Conservation (phyloP, 305 asterid genomes). For the Galium porrigens region DNA sequence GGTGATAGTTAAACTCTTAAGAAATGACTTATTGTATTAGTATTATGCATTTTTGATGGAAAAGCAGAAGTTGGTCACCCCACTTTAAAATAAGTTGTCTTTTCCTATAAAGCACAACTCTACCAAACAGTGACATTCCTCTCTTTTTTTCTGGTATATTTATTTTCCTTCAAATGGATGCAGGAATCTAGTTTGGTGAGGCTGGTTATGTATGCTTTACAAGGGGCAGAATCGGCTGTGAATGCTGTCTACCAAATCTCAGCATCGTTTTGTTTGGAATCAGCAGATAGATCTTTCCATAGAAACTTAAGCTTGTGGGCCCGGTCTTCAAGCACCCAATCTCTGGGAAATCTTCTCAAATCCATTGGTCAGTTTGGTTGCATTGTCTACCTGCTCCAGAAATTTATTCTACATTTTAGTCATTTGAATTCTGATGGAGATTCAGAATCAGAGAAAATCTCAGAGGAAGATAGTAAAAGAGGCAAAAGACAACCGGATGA, state of each 20-base stretch:
- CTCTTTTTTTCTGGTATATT: background rate
- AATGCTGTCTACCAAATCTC: slow-evolving; percentile 52
- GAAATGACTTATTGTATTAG: background rate
- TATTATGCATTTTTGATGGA: background rate
- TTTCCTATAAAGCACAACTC: background rate
- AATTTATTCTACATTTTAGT: slow-evolving; percentile 53
- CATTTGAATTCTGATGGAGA: slow-evolving; percentile 29
- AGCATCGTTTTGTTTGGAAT: slow-evolving; percentile 40
- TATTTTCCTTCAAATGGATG: slow-evolving; percentile 16
- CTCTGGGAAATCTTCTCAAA: slow-evolving; percentile 61
- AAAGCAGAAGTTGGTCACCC: background rate
- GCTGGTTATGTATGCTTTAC: slow-evolving; percentile 76
- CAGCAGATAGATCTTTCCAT: slow-evolving; percentile 76
- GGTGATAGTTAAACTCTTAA: background rate
- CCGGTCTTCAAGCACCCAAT: slow-evolving; percentile 61
- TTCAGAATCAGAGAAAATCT: slow-evolving; percentile 24
- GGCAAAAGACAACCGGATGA: slow-evolving; percentile 17
- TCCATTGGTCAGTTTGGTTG: slow-evolving; percentile 76
- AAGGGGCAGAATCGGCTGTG: slow-evolving; percentile 76
- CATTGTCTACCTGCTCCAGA: slow-evolving; percentile 49
- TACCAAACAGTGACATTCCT: background rate
- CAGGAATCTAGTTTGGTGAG: slow-evolving; percentile 92
- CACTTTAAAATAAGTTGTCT: background rate
- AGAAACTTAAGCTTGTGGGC: slow-evolving; percentile 68
- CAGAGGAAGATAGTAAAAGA: slow-evolving; percentile 20